Percentiles rank a stretch among this genome's conserved stretches.
Conservation (phyloP, 306 rosid species). For the Pachyrhizus erosus region DNA sequence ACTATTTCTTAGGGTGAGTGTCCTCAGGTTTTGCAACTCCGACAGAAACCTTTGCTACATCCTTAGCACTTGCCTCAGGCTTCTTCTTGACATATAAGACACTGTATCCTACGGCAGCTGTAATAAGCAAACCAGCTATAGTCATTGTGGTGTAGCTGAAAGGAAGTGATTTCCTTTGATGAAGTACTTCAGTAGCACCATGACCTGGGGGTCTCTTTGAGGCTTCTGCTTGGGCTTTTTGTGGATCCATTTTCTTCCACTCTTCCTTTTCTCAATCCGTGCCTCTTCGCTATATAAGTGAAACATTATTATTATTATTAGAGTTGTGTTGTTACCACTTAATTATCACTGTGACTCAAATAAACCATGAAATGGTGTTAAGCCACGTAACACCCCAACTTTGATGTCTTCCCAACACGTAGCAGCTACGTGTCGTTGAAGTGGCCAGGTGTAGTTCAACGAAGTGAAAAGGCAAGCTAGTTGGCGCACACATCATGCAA, state of each 20-base stretch:
- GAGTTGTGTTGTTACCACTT: no score
- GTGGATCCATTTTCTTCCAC: constrained; percentile 67
- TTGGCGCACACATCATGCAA: not conserved
- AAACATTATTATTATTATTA: not conserved
- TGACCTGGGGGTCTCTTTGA: constrained; percentile 73
- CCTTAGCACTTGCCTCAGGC: constrained; percentile 69
- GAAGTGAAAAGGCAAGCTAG: not conserved
- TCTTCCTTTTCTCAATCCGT: constrained; percentile 51
- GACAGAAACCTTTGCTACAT: constrained; percentile 69
- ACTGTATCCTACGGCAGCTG: constrained; percentile 55
- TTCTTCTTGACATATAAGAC: constrained; percentile 63
- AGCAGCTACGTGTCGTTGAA: constrained; percentile 37
- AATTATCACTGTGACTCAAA: not conserved
- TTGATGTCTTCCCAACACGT: constrained; percentile 41
- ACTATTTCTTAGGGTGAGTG: constrained; percentile 63
- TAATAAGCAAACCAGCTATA: constrained; percentile 52
- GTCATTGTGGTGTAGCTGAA: constrained; percentile 47
- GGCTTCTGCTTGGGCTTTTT: constrained; percentile 62
- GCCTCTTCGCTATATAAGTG: not conserved
- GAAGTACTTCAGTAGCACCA: constrained; percentile 63
- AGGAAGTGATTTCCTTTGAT: constrained; percentile 70
- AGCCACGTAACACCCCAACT: constrained; percentile 30
- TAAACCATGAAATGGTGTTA: not conserved
- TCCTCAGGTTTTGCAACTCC: constrained; percentile 59
- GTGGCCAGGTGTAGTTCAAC: constrained; percentile 1